A percentile compares a stretch with the other conserved stretches of the same genome.
These are phyloP conservation scores for Cladosporium sp. DNA, from an alignment of 2,329 filamentous ascomycete genomes.

Conservation along the genomic window DNA sequence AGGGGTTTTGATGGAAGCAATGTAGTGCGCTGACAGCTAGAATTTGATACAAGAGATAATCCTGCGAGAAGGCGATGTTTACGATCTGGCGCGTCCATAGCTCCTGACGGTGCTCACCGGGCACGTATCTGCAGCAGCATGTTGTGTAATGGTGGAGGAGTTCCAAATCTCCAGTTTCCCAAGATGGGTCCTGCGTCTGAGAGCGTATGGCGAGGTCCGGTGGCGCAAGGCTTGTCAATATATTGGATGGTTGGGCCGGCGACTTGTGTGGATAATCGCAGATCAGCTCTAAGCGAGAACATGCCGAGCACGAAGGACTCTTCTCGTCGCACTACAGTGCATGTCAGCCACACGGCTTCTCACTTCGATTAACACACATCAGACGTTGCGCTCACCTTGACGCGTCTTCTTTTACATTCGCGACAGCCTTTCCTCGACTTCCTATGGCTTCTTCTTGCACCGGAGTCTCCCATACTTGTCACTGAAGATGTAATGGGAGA, in stretches of 20 bases:
- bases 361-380: neutral
- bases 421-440: constrained; percentile 14
- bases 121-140: constrained; percentile 4
- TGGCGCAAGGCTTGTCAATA: neutral
- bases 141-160: constrained; percentile 12
- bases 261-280: constrained; percentile 6
- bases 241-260: neutral
- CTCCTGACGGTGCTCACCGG: constrained; percentile 10
- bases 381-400: neutral
- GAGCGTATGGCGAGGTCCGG: neutral
- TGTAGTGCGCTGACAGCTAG: constrained; percentile 12
- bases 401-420: constrained; percentile 10
- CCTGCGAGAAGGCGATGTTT: constrained; percentile 5
- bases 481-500: neutral
- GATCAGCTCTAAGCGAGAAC: constrained; percentile 9
- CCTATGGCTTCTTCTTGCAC: neutral
- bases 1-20: constrained; percentile 1
- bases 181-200: neutral
- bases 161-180: constrained; percentile 7
- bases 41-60: constrained; percentile 5
- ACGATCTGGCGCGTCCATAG: constrained; percentile 11
- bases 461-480: neutral
- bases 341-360: neutral
- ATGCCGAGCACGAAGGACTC: constrained; percentile 11
- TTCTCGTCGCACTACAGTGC: constrained; percentile 9